A percentile compares a stretch with the other conserved stretches of the same genome.
phyloP scores from a whole-genome alignment of 208 protist genomes.

The Trypanosoma grayi region DNA sequence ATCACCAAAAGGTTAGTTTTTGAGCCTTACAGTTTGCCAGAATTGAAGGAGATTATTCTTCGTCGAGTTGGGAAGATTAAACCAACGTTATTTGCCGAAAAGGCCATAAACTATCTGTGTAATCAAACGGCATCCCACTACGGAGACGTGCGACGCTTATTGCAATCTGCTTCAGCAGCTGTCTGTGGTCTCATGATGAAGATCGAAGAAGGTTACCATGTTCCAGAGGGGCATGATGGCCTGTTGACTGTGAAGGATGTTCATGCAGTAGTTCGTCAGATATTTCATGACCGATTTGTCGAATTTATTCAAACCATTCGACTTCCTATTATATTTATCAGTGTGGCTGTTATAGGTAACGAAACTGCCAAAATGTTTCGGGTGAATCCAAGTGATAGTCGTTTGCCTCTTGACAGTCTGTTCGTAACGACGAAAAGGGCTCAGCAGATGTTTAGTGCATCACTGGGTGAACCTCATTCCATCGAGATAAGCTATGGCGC shows the following conservation, averaged over 20 bases:
- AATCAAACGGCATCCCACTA: conserved; percentile 84
- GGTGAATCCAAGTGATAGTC: conserved; percentile 39
- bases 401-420: conserved; percentile 58
- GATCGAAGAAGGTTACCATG: conserved; percentile 51
- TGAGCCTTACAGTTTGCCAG: conserved; percentile 66
- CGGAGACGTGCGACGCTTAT: conserved; percentile 84
- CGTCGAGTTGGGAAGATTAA: conserved; percentile 54
- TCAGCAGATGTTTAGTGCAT: conserved; percentile 50
- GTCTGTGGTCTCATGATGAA: conserved; percentile 82
- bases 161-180: conserved; percentile 82
- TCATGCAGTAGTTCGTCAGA: conserved; percentile 75
- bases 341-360: conserved; percentile 59
- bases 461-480: conserved; percentile 56
- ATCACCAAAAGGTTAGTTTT: conserved; percentile 84
- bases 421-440: conserved; percentile 47
- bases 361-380: conserved; percentile 62
- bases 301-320: conserved; percentile 80
- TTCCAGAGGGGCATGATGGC: conserved; percentile 30
- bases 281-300: conserved; percentile 88
- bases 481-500: conserved; percentile 49
- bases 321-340: conserved; percentile 66
- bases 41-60: conserved; percentile 74
- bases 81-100: conserved; percentile 75
- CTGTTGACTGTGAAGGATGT: conserved; percentile 74
- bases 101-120: conserved; percentile 79